These are phyloP conservation scores for Heteromeles arbutifolia DNA, from an alignment of 306 rosid genomes.

Conservation along the genomic window DNA sequence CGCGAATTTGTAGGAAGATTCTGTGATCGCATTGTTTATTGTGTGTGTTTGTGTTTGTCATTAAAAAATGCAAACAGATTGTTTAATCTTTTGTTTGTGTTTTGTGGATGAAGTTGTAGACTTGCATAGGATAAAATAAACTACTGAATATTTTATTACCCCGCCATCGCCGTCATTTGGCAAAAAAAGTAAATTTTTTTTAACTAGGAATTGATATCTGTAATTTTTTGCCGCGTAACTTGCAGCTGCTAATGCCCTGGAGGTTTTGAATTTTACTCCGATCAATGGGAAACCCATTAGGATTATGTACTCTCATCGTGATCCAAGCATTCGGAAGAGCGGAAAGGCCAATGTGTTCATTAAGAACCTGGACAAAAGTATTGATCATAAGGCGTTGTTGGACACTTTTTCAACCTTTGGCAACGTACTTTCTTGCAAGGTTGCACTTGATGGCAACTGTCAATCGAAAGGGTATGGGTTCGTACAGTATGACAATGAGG, in stretches of 20 bases:
- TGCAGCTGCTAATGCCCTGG: conserved; percentile 61
- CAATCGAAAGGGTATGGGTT: conserved; percentile 77
- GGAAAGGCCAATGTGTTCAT: conserved; percentile 77
- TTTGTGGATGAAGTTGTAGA: not conserved
- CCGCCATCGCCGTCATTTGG: not conserved
- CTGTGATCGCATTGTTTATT: not conserved
- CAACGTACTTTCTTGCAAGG: conserved; percentile 72
- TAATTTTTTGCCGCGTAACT: not conserved
- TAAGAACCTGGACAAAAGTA: conserved; percentile 59
- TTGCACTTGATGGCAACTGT: conserved; percentile 59
- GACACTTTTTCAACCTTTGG: conserved; percentile 81
- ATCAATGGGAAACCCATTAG: conserved; percentile 76
- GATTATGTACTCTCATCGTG: conserved; percentile 76
- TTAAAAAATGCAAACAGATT: not conserved
- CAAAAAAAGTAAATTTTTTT: no score
- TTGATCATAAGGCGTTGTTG: conserved; percentile 75
- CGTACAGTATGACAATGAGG: conserved; percentile 72
- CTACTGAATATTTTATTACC: not conserved
- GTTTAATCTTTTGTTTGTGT: not conserved
- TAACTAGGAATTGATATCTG: not conserved
- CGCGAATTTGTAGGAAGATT: not conserved
- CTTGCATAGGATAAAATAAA: not conserved
- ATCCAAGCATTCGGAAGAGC: conserved; percentile 74
- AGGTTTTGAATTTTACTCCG: conserved; percentile 48
- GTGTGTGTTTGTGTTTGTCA: not conserved